These are phyloP conservation scores for Dendrocalamus sinicus DNA, from an alignment of 176 grass and related monocot species.

Conservation along the genomic window DNA sequence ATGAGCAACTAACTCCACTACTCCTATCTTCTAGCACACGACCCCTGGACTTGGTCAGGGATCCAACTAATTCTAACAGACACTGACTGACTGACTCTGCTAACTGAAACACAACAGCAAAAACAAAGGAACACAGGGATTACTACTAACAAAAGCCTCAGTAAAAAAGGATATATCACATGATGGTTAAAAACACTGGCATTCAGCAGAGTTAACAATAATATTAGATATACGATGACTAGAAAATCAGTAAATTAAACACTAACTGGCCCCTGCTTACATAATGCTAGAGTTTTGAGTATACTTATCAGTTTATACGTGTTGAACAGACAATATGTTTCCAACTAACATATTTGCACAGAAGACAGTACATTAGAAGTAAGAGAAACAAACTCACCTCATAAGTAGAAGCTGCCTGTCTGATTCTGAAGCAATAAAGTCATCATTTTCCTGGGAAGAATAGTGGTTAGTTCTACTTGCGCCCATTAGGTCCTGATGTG, in stretches of 20 bases:
- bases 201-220: background rate
- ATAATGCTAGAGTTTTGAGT: background rate
- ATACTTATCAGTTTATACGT: background rate
- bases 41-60: too few relatives aligned
- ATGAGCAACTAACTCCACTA: too few relatives aligned
- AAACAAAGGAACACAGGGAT: too few relatives aligned
- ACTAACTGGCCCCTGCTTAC: background rate
- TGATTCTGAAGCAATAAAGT: constrained; percentile 94
- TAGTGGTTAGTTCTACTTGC: constrained; percentile 63
- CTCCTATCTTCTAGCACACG: too few relatives aligned
- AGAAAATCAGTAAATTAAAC: background rate
- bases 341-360: background rate
- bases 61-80: too few relatives aligned
- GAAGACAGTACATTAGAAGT: background rate
- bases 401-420: constrained; percentile 90
- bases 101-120: too few relatives aligned
- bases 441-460: constrained; percentile 66
- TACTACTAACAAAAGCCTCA: too few relatives aligned
- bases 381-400: constrained; percentile 56
- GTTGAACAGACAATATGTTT: background rate
- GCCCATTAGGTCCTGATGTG: constrained; percentile 59
- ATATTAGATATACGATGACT: background rate
- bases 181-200: background rate
- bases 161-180: background rate
- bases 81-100: too few relatives aligned